Evolutionary conservation across 2,329 filamentous ascomycete species (phyloP).

Genomic region (Cordyceps pruinosa): DNA sequence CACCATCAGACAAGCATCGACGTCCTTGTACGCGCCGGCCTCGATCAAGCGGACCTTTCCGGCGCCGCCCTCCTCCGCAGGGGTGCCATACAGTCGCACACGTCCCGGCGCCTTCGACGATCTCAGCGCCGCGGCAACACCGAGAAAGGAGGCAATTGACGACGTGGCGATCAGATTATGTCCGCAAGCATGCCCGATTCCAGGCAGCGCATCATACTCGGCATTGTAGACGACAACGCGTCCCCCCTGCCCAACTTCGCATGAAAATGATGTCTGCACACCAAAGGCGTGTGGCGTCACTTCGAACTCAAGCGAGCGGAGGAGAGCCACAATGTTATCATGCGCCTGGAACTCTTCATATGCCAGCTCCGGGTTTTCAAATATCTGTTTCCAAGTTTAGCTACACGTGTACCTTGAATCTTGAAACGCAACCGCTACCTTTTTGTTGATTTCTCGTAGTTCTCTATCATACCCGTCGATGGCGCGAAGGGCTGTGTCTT

Average conservation of each 20-base stretch:
- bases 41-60: constrained; percentile 29
- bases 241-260: constrained; percentile 15
- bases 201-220: constrained; percentile 42
- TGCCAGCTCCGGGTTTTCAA: not conserved
- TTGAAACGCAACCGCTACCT: not conserved
- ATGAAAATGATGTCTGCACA: not conserved
- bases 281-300: constrained; percentile 3
- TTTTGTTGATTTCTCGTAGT: constrained; percentile 9
- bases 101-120: constrained; percentile 24
- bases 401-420: not conserved
- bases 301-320: not conserved
- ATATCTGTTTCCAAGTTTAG: not conserved
- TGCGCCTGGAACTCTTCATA: constrained; percentile 5
- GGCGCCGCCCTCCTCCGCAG: constrained; percentile 37
- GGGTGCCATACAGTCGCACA: constrained; percentile 33
- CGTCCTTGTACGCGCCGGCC: constrained; percentile 22
- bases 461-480: constrained; percentile 3
- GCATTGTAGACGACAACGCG: constrained; percentile 18
- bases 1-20: not conserved
- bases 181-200: constrained; percentile 39
- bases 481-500: not conserved
- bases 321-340: not conserved
- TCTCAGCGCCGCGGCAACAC: not conserved
- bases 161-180: constrained; percentile 40
- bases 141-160: constrained; percentile 34